A percentile compares a stretch with the other conserved stretches of the same genome.
These are phyloP conservation scores for Prunella vulgaris DNA, from an alignment of 257 asterid species.

Conservation along the genomic window DNA sequence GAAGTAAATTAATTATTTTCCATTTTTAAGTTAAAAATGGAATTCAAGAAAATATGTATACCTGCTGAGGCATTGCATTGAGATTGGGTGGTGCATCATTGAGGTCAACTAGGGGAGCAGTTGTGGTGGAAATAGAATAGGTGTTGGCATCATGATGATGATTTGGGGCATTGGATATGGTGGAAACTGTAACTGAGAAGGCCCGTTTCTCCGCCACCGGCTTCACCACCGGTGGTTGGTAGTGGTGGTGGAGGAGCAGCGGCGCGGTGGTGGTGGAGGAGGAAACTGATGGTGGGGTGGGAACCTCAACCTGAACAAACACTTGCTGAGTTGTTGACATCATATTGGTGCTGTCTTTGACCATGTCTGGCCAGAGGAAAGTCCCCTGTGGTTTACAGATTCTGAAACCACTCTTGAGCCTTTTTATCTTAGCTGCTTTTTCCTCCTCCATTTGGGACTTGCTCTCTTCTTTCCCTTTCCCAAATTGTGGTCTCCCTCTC, in stretches of 20 bases:
- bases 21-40: not conserved
- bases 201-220: constrained; percentile 81
- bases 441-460: constrained; percentile 31
- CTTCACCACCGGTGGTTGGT: constrained; percentile 66
- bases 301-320: constrained; percentile 71
- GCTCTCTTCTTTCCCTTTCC: constrained; percentile 17
- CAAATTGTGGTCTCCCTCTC: constrained; percentile 14
- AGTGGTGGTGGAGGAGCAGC: constrained; percentile 34
- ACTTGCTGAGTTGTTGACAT: constrained; percentile 34
- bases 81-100: constrained; percentile 39
- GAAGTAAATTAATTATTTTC: not conserved
- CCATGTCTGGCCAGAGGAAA: constrained; percentile 96
- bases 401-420: constrained; percentile 97
- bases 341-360: constrained; percentile 24
- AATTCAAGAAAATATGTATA: not conserved
- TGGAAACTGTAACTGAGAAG: constrained; percentile 53
- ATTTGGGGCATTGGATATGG: constrained; percentile 33
- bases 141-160: constrained; percentile 32
- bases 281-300: constrained; percentile 89
- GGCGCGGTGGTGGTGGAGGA: constrained; percentile 70
- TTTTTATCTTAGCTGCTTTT: constrained; percentile 83
- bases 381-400: constrained; percentile 96
- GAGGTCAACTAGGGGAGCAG: constrained; percentile 38
- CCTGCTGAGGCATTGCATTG: constrained; percentile 27
- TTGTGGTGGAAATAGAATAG: constrained; percentile 26